Evolutionary conservation across 1,284 basidiomycete species (phyloP), one percentile per base, ranked within the genome.

Genomic region (Sporisorium graminicola): DNA sequence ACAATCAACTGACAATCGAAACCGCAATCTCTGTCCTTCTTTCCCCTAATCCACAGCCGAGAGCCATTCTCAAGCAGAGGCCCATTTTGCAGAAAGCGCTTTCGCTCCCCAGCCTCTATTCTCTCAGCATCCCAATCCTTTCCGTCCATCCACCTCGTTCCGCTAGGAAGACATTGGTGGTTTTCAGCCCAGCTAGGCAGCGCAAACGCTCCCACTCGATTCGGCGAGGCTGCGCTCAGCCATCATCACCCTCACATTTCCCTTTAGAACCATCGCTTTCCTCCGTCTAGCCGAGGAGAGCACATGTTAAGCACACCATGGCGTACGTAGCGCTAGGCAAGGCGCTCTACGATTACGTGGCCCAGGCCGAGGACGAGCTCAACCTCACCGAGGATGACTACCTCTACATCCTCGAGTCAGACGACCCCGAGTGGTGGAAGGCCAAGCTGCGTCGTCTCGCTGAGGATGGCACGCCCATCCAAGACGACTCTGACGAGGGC

Each of bases 381-480:
- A 78, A 62, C 44, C 58, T 85, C 42, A 58, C 65, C 49, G 84
- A 85, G 56, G 84, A 85, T 63, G 83, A 82, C 57, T 63, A 69
- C 27, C 74, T 85, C 58, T 85, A 85, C 73, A 72, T 85, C 24
- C 74, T 85, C 65, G 83, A 85, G 47, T 72, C 79, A 44, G 76
- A 81, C 61, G 84, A 85, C 46, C 69, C 79, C 22, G 81, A 82
- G 42, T 85, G 84, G 84, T 85, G 78, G 79, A 82, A 82, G 53
- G 84, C 81, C 58, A 82, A 82, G 61, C 69, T 81, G 16, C 71
- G 79, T 35, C 58, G 65, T 14, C 69, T 80, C 43, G 50, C 76
- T 49, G 54, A 66, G 14, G 55, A 76, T 35, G 78, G 77, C 29
- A 58, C 64, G 0, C 67, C 68, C 31, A 68, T 77, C 27, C 52